Conservation (phyloP, 768 basidiomycete species). For the Boletus tylopilopsis region DNA sequence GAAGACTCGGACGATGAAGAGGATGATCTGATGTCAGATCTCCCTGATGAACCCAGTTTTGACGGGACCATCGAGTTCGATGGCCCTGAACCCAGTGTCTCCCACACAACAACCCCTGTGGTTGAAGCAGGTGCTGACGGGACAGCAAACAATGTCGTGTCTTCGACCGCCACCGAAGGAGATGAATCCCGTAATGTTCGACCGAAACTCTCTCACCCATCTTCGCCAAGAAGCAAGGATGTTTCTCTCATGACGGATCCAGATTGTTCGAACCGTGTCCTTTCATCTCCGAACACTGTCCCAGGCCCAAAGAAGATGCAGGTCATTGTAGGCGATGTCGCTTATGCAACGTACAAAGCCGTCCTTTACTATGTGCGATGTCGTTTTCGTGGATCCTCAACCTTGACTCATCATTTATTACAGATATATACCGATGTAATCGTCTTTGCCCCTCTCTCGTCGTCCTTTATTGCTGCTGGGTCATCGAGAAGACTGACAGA, state of each 20-base stretch:
- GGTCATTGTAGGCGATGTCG: slow-evolving; percentile 53
- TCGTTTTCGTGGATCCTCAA: not conserved
- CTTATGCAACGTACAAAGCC: slow-evolving; percentile 61
- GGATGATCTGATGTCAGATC: slow-evolving; percentile 38
- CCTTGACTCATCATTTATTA: not conserved
- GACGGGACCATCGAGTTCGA: slow-evolving; percentile 27
- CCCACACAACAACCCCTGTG: not conserved
- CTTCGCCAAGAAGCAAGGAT: slow-evolving; percentile 34
- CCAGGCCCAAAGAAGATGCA: slow-evolving; percentile 49
- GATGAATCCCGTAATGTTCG: slow-evolving; percentile 28
- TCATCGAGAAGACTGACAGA: slow-evolving; percentile 10
- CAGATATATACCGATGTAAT: slow-evolving; percentile 86
- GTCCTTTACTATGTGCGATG: slow-evolving; percentile 72
- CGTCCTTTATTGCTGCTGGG: slow-evolving; percentile 46
- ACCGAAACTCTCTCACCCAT: slow-evolving; percentile 37
- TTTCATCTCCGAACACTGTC: slow-evolving; percentile 4
- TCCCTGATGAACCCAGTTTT: slow-evolving; percentile 31
- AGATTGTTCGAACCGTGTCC: not conserved
- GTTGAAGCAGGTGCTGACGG: slow-evolving; percentile 5
- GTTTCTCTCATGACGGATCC: slow-evolving; percentile 18
- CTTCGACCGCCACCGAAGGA: not conserved
- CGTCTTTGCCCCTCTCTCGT: slow-evolving; percentile 79
- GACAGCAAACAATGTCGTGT: not conserved
- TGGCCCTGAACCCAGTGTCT: slow-evolving; percentile 4
- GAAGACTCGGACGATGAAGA: slow-evolving; percentile 55